Base-by-base conservation (phyloP, 2,329 filamentous ascomycete genomes). In the Fusarium ambrosium region DNA sequence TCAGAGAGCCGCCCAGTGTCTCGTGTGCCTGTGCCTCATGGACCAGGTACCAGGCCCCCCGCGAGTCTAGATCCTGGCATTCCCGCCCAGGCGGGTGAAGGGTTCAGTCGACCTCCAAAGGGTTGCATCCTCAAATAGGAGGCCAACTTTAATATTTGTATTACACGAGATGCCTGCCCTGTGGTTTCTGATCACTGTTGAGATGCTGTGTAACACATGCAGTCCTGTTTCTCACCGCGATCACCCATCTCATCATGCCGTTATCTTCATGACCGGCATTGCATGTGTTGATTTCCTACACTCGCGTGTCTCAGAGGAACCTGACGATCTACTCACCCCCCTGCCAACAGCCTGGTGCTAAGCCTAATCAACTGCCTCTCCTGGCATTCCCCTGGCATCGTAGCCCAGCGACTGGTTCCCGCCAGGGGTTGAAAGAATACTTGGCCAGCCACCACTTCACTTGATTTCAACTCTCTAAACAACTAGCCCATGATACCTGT, bases 341-440 rank as follows among this genome's bases (percentile, higher is more conserved):
- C 29, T 45, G 39, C 34, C 34, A 24, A n/a, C 68, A 53, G 43
- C 34, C 51, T 36, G 39, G 22, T 41, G 32, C 51, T 59, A 24
- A 34, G 34, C 58, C 59, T 34, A 65, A 70, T 56, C 62, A 70
- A 66, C 67, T 71, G 68, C 58, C 67, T 67, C 67, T 67, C 67
- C 51, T 71, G 62, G 51, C 53, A 62, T 62, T 58, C n/a, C 68
- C 60, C 58, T 71, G 37, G 51, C 22, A 71, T 45, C 39, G 27
- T 66, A 66, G 37, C 62, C 55, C 29, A 55, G 67, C 43, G 55
- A 70, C 53, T 66, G 69, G 61, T 41, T 66, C 67, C 43, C 27
- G 27, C 51, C 27, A 55, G 48, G 18, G 7, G 51, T 34, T 55
- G 51, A 55, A 55, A 55, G 27, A 32, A 55, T 55, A 55, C 51